Base-by-base conservation (phyloP, 2,329 filamentous ascomycete species). In the Epichloe scottii region DNA sequence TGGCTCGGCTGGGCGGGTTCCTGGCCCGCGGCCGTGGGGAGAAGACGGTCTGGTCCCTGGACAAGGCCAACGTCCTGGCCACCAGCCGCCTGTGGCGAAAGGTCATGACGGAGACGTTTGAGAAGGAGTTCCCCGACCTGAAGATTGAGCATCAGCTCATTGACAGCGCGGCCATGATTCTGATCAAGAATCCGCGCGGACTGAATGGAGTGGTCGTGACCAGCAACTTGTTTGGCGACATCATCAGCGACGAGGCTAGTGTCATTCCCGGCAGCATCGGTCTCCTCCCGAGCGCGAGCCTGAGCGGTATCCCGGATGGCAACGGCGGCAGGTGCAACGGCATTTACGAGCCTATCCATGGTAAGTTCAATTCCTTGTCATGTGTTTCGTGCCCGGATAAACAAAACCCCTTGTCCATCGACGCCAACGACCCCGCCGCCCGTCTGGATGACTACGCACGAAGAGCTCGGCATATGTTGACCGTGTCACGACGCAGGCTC, bases 31-130 rank as follows among this genome's bases (percentile, higher is more conserved):
- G 84, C 48, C 79, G 84, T 58, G 76, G 85, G 1, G 75, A 84
- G 39, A 85, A 85, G 51, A 59, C 57, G 52, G 51, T 96, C 43
- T 88, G 81, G 83, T 87, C 81, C 63, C 72, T 96, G 63, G 91
- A 97, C 71, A 97, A 97, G 81, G 93, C 91, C 50, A 97, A 97
- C 64, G 91, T 97, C 49, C 78, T 97, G 57, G 91, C 91, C 2
- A 95, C 89, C 10, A 87, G 83, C 65, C 75, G 91, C 42, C 73
- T 97, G 61, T 97, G 91, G 91, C 78, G 91, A 54, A 90, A 87
- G 72, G 85, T 87, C 2, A 85, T 95, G 41, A 82, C 79, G 37
- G 87, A 95, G 71, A 77, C 89, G 52, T 91, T 95, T 77, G 78
- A 77, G 59, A 84, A 84, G 58, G 91, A 96, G 75, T 97, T 94